Evolutionary conservation across 1,139 yeast genomes (phyloP), one percentile per base, ranked within the genome.

Genomic region (Entelexis paramagnoliae): DNA sequence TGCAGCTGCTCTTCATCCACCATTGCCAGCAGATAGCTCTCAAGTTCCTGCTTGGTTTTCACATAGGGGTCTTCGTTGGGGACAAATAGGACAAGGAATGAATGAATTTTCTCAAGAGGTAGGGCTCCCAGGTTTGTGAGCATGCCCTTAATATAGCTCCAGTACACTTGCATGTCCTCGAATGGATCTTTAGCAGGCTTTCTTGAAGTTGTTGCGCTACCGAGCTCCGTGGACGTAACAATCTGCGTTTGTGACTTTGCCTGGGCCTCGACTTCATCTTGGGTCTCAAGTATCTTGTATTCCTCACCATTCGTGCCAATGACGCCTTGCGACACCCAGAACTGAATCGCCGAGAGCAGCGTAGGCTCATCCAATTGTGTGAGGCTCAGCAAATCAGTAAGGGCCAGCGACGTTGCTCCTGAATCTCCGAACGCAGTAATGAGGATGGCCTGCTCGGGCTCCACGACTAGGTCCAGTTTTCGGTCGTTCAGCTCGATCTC

Each of bases 371-470:
- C 48, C 3, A 59, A 49, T 10, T 42, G 49, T 4, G 59, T 52
- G 9, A 17, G 13, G 19, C 33, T 43, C 10, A 20, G 20, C 20
- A 60, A 50, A 11, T 58, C 52, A 9, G 32, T 36, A 8, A 52
- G 32, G 6, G 52, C 36, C 13, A 55, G 46, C 9, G 42, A 10
- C 19, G 4, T 3, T 5, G 34, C 10, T 7, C 28, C 22, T 13
- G 22, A 16, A 13, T 38, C 34, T 14, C 50, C 48, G 39, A 59
- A 59, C 4, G 55, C 57, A 9, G 42, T 41, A 5, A 59, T 51
- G 14, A 58, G 76, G 0, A 83, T 71, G 1, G 94, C 94, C 58
- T 81, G 80, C 32, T 78, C 83, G 0, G 95, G 82, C 0, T 82
- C 66, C 0, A 84, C 95, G 5, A 70, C 69, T 56, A 76, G 74